These are phyloP conservation scores for Candida peoriensis DNA, from an alignment of 805 yeast species.

Conservation along the genomic window DNA sequence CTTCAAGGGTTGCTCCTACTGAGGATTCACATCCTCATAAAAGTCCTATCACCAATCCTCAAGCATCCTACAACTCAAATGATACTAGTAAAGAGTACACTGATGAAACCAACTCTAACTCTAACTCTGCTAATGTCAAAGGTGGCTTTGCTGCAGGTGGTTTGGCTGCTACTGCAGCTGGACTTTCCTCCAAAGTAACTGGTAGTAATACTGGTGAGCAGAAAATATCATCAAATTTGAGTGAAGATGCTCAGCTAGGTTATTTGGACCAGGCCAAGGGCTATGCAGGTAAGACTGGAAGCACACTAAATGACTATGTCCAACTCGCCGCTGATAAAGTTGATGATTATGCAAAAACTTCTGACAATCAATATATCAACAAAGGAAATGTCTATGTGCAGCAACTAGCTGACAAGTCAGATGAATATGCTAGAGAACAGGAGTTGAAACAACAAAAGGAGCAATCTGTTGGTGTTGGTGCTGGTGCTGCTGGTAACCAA, in stretches of 20 bases:
- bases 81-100: no score
- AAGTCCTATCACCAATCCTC: no score
- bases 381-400: conserved; percentile 13
- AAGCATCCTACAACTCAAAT: neutral
- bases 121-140: conserved; percentile 1
- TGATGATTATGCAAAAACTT: conserved; percentile 11
- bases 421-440: conserved; percentile 8
- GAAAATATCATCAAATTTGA: neutral
- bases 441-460: conserved; percentile 1
- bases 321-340: conserved; percentile 15
- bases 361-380: conserved; percentile 8
- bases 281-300: conserved; percentile 5
- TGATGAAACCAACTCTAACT: neutral
- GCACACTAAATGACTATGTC: conserved; percentile 8
- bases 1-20: conserved; percentile 2
- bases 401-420: conserved; percentile 12
- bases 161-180: conserved; percentile 2
- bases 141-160: conserved; percentile 3
- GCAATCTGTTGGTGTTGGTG: conserved; percentile 1
- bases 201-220: no score
- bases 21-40: conserved; percentile 2
- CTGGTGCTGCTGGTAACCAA: neutral
- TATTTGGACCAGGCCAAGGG: conserved; percentile 7
- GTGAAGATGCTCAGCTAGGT: conserved; percentile 1
- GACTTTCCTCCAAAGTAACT: neutral